Percentiles rank a stretch among this genome's conserved stretches.
These are phyloP conservation scores for Annulohypoxylon maeteangense DNA, from an alignment of 495 filamentous ascomycete genomes.

Conservation along the genomic window DNA sequence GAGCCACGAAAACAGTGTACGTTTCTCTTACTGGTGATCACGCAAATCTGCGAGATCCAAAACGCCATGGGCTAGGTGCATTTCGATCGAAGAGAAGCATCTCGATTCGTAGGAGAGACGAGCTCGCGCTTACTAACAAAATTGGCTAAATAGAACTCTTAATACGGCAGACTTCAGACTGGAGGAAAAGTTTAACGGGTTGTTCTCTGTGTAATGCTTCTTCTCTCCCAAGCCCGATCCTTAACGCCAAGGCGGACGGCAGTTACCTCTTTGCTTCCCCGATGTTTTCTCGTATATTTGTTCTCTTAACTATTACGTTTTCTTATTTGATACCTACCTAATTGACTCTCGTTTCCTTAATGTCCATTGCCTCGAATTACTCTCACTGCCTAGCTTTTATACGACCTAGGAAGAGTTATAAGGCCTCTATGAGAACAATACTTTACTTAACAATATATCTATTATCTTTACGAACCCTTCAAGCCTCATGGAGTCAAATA, in stretches of 20 bases:
- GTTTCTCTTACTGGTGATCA: conserved; percentile 19
- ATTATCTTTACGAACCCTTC: too few relatives aligned
- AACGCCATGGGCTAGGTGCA: conserved; percentile 23
- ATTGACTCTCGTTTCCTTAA: neutral
- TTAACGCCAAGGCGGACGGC: conserved; percentile 24
- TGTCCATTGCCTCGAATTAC: too few relatives aligned
- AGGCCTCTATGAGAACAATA: too few relatives aligned
- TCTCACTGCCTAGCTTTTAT: too few relatives aligned
- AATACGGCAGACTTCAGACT: neutral
- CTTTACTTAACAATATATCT: too few relatives aligned
- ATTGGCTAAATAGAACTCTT: conserved; percentile 31
- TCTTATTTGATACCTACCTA: neutral
- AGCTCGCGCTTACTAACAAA: neutral
- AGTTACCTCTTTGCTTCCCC: conserved; percentile 20
- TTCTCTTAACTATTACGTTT: neutral
- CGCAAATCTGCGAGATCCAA: conserved; percentile 42
- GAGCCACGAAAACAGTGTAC: conserved; percentile 1
- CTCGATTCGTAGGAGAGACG: neutral
- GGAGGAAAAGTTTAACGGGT: neutral
- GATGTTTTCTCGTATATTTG: conserved; percentile 1
- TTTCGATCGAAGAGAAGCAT: conserved; percentile 15
- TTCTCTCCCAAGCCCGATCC: neutral
- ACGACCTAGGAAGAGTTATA: too few relatives aligned
- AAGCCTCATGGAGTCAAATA: too few relatives aligned
- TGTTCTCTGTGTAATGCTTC: neutral